Evolutionary conservation across 345 rosid genomes (phyloP).

Genomic region (Gossypium australe): DNA sequence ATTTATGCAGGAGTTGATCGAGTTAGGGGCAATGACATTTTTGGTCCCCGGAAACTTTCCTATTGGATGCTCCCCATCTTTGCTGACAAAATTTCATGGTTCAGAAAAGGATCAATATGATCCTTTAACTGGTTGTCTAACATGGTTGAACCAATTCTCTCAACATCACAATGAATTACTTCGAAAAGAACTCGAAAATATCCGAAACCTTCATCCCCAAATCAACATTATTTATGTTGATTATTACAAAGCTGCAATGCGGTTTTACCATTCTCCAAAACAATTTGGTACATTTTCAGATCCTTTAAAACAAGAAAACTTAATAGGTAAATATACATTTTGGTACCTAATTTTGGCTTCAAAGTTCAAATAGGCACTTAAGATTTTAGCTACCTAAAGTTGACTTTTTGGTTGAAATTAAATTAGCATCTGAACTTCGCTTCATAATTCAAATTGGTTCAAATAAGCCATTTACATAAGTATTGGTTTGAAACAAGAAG

Average conservation of each 20-base stretch:
- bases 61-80: constrained; percentile 28
- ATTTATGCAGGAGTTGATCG: constrained; percentile 34
- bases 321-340: neutral
- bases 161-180: constrained; percentile 34
- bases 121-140: constrained; percentile 34
- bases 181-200: constrained; percentile 16
- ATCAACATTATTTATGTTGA: constrained; percentile 31
- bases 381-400: too few relatives aligned
- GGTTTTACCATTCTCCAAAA: constrained; percentile 18
- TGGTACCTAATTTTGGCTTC: too few relatives aligned
- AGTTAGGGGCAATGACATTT: constrained; percentile 37
- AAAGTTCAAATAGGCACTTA: too few relatives aligned
- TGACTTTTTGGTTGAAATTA: too few relatives aligned
- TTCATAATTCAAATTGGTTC: too few relatives aligned
- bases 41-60: constrained; percentile 48
- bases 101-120: constrained; percentile 23
- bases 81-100: constrained; percentile 26
- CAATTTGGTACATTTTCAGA: constrained; percentile 26
- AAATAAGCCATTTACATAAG: too few relatives aligned
- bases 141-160: constrained; percentile 34
- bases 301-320: neutral
- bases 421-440: too few relatives aligned
- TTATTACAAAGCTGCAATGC: constrained; percentile 28
- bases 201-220: constrained; percentile 26
- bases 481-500: too few relatives aligned